phyloP scores from a whole-genome alignment of 441 rosid species.

The Pelargonium exstipulatum region DNA sequence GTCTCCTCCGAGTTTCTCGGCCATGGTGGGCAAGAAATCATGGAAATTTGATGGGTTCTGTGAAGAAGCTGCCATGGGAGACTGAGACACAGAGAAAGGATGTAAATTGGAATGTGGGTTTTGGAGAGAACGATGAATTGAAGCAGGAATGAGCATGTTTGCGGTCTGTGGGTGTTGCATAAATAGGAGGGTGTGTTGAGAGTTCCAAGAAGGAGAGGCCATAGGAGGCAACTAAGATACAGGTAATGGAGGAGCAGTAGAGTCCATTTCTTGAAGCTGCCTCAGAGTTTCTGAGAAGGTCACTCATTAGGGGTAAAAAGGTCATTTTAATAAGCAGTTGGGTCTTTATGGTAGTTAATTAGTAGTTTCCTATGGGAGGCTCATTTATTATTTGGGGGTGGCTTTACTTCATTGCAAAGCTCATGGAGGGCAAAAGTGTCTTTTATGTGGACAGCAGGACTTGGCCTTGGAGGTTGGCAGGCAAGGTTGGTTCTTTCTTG shows the following conservation, averaged over 20 bases:
- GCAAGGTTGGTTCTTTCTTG: too few relatives aligned
- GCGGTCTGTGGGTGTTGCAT: conserved; percentile 1
- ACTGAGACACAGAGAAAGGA: background rate
- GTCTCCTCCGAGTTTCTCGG: conserved; percentile 43
- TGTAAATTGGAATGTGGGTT: background rate
- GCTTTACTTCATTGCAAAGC: too few relatives aligned
- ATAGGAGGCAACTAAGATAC: conserved; percentile 46
- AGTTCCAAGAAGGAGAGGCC: conserved; percentile 51
- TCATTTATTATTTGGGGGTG: too few relatives aligned
- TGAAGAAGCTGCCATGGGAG: conserved; percentile 25
- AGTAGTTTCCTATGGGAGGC: too few relatives aligned
- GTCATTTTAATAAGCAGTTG: conserved; percentile 15
- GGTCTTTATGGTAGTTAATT: background rate
- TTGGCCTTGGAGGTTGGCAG: too few relatives aligned
- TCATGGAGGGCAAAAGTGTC: background rate
- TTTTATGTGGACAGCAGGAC: background rate
- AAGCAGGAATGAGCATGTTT: too few relatives aligned
- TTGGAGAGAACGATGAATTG: background rate
- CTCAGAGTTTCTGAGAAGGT: conserved; percentile 29
- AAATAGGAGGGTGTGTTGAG: conserved; percentile 20
- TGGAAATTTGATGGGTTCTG: conserved; percentile 24
- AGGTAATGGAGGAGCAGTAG: conserved; percentile 24
- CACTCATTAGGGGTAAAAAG: conserved; percentile 24
- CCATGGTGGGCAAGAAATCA: conserved; percentile 46
- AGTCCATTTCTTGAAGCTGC: conserved; percentile 20